These are phyloP conservation scores for Sparassis latifolia DNA, from an alignment of 1,284 basidiomycete species.

Conservation along the genomic window DNA sequence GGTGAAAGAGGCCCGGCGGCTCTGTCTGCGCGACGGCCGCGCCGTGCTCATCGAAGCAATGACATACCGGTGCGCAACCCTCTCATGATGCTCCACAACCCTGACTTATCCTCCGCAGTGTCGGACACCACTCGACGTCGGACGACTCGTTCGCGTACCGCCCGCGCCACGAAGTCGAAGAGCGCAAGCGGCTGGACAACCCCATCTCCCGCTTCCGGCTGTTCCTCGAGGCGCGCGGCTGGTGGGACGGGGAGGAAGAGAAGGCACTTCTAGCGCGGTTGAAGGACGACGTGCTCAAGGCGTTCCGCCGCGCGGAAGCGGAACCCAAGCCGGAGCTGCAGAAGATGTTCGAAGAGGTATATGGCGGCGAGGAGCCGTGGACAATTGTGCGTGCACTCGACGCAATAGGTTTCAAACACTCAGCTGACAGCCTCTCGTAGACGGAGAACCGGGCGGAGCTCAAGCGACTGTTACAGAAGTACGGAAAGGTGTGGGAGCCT, in stretches of 20 bases:
- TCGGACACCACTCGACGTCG: constrained; percentile 93
- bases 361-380: constrained; percentile 80
- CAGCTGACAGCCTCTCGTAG: constrained; percentile 32
- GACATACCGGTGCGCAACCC: constrained; percentile 64
- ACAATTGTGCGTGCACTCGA: constrained; percentile 55
- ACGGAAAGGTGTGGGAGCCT: constrained; percentile 76
- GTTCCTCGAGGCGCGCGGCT: constrained; percentile 77
- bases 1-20: constrained; percentile 69
- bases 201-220: constrained; percentile 81
- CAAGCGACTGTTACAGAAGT: constrained; percentile 70
- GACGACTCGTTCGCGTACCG: constrained; percentile 93
- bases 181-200: constrained; percentile 83
- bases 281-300: constrained; percentile 69
- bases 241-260: constrained; percentile 82
- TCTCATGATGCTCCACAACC: not conserved
- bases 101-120: constrained; percentile 31
- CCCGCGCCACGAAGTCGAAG: constrained; percentile 78
- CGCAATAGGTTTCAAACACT: constrained; percentile 10
- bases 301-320: constrained; percentile 76
- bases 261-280: constrained; percentile 63
- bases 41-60: constrained; percentile 90
- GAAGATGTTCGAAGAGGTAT: constrained; percentile 86
- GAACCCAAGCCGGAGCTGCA: constrained; percentile 65
- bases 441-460: constrained; percentile 83
- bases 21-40: constrained; percentile 75